phyloP scores from a whole-genome alignment of 371 early-diverging fungal genomes.

The Polyrhizophydium stewartii region DNA sequence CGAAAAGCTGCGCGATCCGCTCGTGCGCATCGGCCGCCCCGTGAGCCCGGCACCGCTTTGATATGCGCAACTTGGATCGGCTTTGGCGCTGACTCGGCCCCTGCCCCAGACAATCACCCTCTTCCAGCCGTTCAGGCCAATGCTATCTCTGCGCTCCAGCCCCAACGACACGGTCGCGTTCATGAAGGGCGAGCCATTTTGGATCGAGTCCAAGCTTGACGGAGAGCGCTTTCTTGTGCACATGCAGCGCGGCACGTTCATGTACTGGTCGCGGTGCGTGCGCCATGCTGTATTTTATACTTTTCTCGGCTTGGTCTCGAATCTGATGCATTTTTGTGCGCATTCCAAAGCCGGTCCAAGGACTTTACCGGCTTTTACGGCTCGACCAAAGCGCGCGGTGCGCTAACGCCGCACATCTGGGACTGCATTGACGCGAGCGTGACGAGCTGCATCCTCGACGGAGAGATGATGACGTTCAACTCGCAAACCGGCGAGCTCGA shows the following conservation, averaged over 20 bases:
- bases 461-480: conserved; percentile 73
- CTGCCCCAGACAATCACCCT: too few species aligned
- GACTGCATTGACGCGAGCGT: conserved; percentile 37
- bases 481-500: conserved; percentile 50
- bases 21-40: background rate
- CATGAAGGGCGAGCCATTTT: conserved; percentile 50
- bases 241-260: conserved; percentile 44
- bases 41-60: conserved; percentile 48
- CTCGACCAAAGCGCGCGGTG: conserved; percentile 40
- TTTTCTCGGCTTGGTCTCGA: background rate
- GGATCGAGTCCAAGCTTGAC: conserved; percentile 75
- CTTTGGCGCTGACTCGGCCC: too few species aligned
- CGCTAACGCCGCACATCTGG: conserved; percentile 47
- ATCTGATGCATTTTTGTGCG: background rate
- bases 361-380: conserved; percentile 68
- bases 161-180: conserved; percentile 44
- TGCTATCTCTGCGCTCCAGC: conserved; percentile 39
- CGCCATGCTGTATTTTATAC: background rate
- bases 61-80: too few species aligned
- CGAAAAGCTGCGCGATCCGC: conserved; percentile 30
- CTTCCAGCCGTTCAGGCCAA: conserved; percentile 39
- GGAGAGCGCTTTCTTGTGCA: conserved; percentile 76
- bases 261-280: conserved; percentile 54
- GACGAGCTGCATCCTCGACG: conserved; percentile 56
- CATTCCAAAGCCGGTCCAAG: conserved; percentile 39